phyloP scores from a whole-genome alignment of 371 early-diverging fungal genomes.

The Fennellomyces sp. region DNA sequence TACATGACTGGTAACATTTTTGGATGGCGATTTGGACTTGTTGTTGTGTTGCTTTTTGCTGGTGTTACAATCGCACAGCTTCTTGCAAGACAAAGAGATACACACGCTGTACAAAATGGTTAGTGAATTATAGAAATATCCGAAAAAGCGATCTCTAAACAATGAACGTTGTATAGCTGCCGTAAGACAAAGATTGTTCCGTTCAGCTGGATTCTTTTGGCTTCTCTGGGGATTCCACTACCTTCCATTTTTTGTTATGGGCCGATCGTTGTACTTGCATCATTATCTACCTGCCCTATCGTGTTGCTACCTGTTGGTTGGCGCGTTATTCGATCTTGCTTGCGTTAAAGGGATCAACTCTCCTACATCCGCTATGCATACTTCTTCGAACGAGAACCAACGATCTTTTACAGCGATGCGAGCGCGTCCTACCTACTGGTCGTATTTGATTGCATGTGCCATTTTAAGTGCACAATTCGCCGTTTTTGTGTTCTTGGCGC shows the following conservation, averaged over 20 bases:
- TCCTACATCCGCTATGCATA: background rate
- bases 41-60: constrained; percentile 55
- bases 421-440: background rate
- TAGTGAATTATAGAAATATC: too few relatives aligned
- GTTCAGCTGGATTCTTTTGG: constrained; percentile 80
- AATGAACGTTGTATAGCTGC: too few relatives aligned
- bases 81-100: constrained; percentile 66
- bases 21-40: constrained; percentile 80
- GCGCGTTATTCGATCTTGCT: constrained; percentile 59
- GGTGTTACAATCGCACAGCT: constrained; percentile 58
- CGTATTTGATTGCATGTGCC: constrained; percentile 42
- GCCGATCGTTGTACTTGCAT: constrained; percentile 94
- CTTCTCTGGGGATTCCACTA: constrained; percentile 91
- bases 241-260: constrained; percentile 95
- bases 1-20: constrained; percentile 95
- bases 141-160: too few relatives aligned
- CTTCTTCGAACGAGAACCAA: constrained; percentile 19
- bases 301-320: constrained; percentile 74
- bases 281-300: constrained; percentile 94
- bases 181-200: constrained; percentile 59
- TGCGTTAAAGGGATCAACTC: constrained; percentile 10
- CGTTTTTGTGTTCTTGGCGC: constrained; percentile 61
- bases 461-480: constrained; percentile 49
- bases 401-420: constrained; percentile 7
- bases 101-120: constrained; percentile 51